Conservation (phyloP, 1,139 yeast genomes). For the Geotrichum candidum region DNA sequence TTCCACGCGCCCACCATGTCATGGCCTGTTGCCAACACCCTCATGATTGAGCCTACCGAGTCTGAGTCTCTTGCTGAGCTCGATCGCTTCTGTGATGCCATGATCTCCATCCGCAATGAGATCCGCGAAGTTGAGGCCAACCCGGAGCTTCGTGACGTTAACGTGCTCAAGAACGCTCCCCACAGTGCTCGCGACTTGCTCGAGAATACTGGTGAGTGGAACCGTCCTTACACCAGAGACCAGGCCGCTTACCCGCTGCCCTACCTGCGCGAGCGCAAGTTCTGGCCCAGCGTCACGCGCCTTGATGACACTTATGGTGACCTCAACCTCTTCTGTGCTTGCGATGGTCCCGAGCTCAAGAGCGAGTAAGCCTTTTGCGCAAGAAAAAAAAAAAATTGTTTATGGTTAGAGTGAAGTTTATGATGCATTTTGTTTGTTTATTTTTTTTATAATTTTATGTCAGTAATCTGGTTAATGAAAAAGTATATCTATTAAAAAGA, state of each 20-base stretch:
- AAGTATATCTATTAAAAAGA: no score
- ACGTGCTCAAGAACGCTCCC: conserved; percentile 82
- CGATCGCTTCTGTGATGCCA: conserved; percentile 83
- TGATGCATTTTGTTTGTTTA: not conserved
- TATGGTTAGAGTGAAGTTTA: not conserved
- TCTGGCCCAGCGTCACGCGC: conserved; percentile 94
- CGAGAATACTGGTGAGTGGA: conserved; percentile 52
- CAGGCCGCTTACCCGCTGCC: conserved; percentile 90
- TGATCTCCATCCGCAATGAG: conserved; percentile 77
- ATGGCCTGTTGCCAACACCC: conserved; percentile 95
- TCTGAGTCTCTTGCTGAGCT: conserved; percentile 83
- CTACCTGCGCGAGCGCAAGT: conserved; percentile 64
- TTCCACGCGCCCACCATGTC: conserved; percentile 99
- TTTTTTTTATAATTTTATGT: no score
- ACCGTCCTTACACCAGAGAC: conserved; percentile 83
- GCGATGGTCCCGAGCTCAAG: conserved; percentile 40
- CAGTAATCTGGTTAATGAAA: no score
- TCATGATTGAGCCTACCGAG: conserved; percentile 98
- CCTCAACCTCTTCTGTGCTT: conserved; percentile 85
- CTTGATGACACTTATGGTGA: conserved; percentile 94
- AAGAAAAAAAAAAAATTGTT: not conserved
- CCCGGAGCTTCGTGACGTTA: conserved; percentile 41
- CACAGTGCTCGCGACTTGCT: conserved; percentile 80
- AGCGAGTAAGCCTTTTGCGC: not conserved
- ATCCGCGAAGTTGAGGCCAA: conserved; percentile 71